phyloP scores from a whole-genome alignment of 1,284 basidiomycete species.

The Meira miltonrushii region DNA sequence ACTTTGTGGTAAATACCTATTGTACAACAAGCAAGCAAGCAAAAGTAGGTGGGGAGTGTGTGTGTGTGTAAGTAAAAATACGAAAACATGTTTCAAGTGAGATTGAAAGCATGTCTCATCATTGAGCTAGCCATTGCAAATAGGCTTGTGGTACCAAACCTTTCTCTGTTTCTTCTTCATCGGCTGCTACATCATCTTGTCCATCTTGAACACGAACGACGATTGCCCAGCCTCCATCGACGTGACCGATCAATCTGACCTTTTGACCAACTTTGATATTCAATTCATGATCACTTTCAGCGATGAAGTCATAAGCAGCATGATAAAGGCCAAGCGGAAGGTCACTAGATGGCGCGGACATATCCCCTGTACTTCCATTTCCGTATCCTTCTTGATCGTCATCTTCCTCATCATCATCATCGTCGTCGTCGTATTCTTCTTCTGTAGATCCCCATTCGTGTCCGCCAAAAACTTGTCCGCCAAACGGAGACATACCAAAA shows the following conservation, averaged over 20 bases:
- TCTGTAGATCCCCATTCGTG: neutral
- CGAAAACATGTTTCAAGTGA: neutral
- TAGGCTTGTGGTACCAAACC: constrained; percentile 13
- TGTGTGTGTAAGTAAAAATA: neutral
- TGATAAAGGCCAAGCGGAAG: constrained; percentile 16
- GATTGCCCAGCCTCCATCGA: constrained; percentile 27
- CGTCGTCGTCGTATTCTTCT: constrained; percentile 5
- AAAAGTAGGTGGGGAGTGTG: neutral
- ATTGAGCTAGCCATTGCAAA: constrained; percentile 7
- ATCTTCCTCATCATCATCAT: constrained; percentile 14
- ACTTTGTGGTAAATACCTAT: neutral
- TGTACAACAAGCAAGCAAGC: neutral
- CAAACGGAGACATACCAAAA: neutral
- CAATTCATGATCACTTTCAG: constrained; percentile 21
- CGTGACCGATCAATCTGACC: constrained; percentile 16
- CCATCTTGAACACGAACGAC: constrained; percentile 7
- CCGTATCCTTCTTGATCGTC: neutral
- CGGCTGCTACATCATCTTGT: neutral
- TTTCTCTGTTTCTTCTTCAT: neutral
- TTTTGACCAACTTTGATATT: constrained; percentile 11
- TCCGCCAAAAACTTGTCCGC: neutral
- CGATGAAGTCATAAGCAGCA: constrained; percentile 20
- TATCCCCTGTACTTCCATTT: constrained; percentile 2
- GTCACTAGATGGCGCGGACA: neutral
- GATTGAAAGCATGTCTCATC: neutral